A percentile compares a stretch with the other conserved stretches of the same genome.
These are phyloP conservation scores for Termitomyces sp. DNA, from an alignment of 768 basidiomycete species.

Conservation along the genomic window DNA sequence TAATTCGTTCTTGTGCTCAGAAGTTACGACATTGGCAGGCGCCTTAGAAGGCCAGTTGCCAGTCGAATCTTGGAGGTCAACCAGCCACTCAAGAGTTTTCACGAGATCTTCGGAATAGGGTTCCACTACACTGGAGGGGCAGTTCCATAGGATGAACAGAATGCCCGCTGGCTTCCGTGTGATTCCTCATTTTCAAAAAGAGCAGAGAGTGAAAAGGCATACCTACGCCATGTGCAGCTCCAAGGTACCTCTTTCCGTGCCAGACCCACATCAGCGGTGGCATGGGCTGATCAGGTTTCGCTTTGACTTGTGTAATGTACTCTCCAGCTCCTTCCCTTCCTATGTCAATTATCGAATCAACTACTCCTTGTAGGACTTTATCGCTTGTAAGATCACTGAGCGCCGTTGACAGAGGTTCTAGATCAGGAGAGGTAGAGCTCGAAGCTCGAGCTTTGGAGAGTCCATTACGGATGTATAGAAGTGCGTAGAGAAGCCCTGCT, in stretches of 20 bases:
- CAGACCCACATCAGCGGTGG: constrained; percentile 57
- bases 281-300: constrained; percentile 3
- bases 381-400: constrained; percentile 28
- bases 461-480: constrained; percentile 36
- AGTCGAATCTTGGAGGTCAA: constrained; percentile 34
- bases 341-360: constrained; percentile 40
- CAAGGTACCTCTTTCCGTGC: constrained; percentile 52
- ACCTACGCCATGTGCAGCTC: constrained; percentile 59
- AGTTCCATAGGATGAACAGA: constrained; percentile 42
- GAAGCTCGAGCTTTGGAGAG: background rate
- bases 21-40: constrained; percentile 12
- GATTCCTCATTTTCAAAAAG: background rate
- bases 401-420: background rate
- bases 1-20: constrained; percentile 27
- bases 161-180: constrained; percentile 38
- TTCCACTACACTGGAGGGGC: constrained; percentile 29
- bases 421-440: background rate
- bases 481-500: constrained; percentile 49
- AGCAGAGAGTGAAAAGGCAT: constrained; percentile 12
- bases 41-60: constrained; percentile 54
- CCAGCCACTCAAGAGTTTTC: constrained; percentile 43
- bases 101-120: constrained; percentile 36
- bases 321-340: constrained; percentile 33
- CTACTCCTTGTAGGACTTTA: constrained; percentile 26
- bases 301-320: constrained; percentile 24